Conservation (phyloP, 148 eudicot species). For the Vaccinium corymbosum region DNA sequence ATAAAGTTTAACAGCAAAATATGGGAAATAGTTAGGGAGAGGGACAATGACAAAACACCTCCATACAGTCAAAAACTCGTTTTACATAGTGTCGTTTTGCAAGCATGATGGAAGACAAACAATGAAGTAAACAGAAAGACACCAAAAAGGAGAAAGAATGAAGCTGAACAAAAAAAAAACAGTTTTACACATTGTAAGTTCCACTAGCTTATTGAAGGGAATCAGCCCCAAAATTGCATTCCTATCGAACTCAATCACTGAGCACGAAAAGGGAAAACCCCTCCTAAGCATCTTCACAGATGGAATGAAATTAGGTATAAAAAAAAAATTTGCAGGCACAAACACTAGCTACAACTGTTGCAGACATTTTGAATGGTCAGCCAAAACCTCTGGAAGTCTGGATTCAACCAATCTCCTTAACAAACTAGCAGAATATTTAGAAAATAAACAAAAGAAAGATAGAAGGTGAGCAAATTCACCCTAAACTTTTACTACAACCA, state of each 20-base stretch:
- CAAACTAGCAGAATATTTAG: background rate
- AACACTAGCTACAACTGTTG: background rate
- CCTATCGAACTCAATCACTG: background rate
- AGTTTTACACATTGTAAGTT: background rate
- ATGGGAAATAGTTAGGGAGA: background rate
- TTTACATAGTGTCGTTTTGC: background rate
- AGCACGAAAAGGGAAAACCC: background rate
- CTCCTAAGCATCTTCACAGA: background rate
- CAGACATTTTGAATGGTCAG: background rate
- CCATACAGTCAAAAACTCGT: background rate
- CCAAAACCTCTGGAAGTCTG: background rate
- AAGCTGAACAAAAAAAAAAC: background rate
- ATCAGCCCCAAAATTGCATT: background rate
- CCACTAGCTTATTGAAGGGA: background rate
- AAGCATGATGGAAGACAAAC: background rate
- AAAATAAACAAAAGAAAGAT: background rate
- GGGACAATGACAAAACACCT: background rate
- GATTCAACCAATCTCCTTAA: background rate
- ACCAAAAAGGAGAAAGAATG: background rate
- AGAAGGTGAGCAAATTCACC: background rate
- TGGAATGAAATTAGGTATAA: background rate
- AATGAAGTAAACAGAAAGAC: background rate
- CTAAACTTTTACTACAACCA: background rate
- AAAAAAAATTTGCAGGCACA: background rate
- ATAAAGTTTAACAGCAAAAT: background rate